Percentiles rank a stretch among this genome's conserved stretches.
Conservation (phyloP, 805 yeast species). For the Nakazawaea wickerhamii region DNA sequence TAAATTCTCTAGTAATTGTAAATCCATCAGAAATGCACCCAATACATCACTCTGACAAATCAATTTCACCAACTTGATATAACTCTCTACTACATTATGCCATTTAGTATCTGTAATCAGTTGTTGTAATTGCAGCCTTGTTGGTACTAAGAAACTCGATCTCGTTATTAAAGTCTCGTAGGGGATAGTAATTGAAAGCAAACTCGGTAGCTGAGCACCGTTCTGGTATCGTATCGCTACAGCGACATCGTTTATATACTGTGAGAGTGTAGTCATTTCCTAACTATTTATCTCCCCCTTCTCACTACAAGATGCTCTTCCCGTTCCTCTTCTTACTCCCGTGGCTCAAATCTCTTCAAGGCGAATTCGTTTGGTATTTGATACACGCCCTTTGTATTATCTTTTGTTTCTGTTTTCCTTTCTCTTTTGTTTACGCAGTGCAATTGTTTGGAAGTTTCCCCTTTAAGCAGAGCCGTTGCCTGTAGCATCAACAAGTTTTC, state of each 20-base stretch:
- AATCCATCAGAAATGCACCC: conserved; percentile 25
- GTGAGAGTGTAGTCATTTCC: conserved; percentile 2
- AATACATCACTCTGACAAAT: conserved; percentile 28
- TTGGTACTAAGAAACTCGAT: conserved; percentile 5
- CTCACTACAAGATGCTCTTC: too few species aligned
- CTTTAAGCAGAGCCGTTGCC: not conserved
- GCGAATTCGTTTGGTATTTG: too few species aligned
- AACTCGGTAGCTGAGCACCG: conserved; percentile 2
- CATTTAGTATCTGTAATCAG: conserved; percentile 9
- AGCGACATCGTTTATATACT: conserved; percentile 6
- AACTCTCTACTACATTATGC: conserved; percentile 19
- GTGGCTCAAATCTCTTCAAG: too few species aligned
- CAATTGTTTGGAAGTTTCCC: conserved; percentile 5
- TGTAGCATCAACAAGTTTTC: not conserved
- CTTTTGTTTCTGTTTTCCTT: not conserved
- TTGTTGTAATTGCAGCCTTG: conserved; percentile 1
- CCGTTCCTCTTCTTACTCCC: too few species aligned
- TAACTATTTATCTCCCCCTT: not conserved
- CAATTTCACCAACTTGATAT: conserved; percentile 32
- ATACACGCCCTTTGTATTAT: not conserved
- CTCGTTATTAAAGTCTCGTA: conserved; percentile 1
- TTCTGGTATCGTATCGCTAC: conserved; percentile 4
- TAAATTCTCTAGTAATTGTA: conserved; percentile 36
- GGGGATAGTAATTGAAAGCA: conserved; percentile 9
- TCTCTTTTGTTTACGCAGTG: not conserved